Conservation (phyloP, 495 filamentous ascomycete genomes). For the Glonium stellatum region DNA sequence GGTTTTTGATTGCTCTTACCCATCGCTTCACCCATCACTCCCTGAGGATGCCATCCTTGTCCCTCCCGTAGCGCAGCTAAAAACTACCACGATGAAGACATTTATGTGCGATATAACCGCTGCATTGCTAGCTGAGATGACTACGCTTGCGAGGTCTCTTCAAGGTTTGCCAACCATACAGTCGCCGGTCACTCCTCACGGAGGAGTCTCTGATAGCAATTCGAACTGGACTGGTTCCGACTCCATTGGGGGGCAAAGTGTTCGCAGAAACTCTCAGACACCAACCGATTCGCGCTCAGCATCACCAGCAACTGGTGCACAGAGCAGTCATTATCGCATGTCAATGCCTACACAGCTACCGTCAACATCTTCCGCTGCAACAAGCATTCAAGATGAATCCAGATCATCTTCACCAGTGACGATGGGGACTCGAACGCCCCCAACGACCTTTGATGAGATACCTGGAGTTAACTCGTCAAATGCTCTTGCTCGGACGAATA, state of each 20-base stretch:
- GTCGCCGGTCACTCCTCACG: constrained; percentile 53
- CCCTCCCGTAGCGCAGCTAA: constrained; percentile 61
- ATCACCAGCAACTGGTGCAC: constrained; percentile 43
- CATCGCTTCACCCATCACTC: constrained; percentile 35
- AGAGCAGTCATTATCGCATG: constrained; percentile 57
- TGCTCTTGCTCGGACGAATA: constrained; percentile 17
- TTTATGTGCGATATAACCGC: constrained; percentile 89
- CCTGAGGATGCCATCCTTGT: constrained; percentile 62
- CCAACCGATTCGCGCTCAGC: constrained; percentile 38
- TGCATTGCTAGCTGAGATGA: constrained; percentile 76
- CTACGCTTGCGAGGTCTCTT: constrained; percentile 73
- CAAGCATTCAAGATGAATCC: constrained; percentile 44
- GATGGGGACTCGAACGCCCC: constrained; percentile 46
- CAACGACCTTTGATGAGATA: constrained; percentile 69
- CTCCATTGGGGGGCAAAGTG: constrained; percentile 16
- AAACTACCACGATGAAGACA: constrained; percentile 86
- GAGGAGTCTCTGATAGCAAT: constrained; percentile 6
- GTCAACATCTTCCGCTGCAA: constrained; percentile 37
- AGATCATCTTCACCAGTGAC: constrained; percentile 41
- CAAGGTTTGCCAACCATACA: constrained; percentile 74
- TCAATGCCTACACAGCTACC: constrained; percentile 65
- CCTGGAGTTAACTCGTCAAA: constrained; percentile 35
- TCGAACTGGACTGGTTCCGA: constrained; percentile 16
- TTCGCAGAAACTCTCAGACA: constrained; percentile 51
- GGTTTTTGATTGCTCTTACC: constrained; percentile 59